Evolutionary conservation across 169 alveolate species (phyloP).

Genomic region (Amoebophrya sp.): DNA sequence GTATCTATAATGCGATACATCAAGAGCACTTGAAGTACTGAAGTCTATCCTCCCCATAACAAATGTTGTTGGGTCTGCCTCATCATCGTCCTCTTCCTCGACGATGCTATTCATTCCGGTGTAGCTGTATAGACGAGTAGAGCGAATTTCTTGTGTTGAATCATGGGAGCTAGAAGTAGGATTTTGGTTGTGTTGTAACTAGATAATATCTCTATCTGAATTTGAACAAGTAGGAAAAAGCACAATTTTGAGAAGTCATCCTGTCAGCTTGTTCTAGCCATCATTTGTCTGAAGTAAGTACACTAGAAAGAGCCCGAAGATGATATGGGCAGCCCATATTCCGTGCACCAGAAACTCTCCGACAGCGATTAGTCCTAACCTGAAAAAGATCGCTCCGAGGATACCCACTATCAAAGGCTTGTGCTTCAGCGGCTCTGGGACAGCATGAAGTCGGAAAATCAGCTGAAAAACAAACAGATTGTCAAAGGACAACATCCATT

Average conservation of each 20-base stretch:
- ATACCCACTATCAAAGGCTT: slow-evolving; percentile 14
- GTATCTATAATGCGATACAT: no score
- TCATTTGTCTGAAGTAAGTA: no score
- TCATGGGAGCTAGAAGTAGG: no score
- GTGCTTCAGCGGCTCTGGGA: slow-evolving; percentile 17
- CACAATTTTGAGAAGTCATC: no score
- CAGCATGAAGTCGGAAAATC: not conserved
- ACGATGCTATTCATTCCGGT: not conserved
- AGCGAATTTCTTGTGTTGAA: no score
- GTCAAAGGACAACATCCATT: slow-evolving; percentile 31
- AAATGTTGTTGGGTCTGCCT: no score
- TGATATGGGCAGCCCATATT: not conserved
- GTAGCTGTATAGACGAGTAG: not conserved
- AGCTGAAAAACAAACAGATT: slow-evolving; percentile 31
- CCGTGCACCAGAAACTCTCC: not conserved
- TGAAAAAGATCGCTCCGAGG: not conserved
- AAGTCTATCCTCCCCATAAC: no score
- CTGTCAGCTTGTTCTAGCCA: no score
- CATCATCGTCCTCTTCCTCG: not conserved
- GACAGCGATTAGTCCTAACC: not conserved
- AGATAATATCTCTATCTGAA: no score
- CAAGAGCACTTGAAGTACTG: no score
- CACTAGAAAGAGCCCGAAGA: not conserved
- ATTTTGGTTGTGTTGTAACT: no score
- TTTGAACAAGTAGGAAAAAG: no score